phyloP scores from a whole-genome alignment of 2,329 filamentous ascomycete genomes.

The Aureobasidium pullulans region DNA sequence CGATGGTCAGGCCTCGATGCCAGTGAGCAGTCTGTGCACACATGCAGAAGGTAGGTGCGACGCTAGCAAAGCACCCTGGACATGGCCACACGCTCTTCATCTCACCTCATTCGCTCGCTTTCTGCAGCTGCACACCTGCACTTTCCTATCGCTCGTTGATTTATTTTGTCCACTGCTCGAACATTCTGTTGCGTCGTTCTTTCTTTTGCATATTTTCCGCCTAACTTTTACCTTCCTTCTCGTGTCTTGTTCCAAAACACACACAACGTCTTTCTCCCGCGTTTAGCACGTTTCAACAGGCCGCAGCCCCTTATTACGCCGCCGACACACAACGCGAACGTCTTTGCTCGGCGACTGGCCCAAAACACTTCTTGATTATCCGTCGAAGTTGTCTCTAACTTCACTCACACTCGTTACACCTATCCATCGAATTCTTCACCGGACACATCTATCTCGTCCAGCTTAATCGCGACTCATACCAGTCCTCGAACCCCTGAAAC shows the following conservation, averaged over 20 bases:
- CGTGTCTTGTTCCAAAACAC: constrained; percentile 9
- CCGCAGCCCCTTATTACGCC: constrained; percentile 10
- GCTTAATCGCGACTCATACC: background rate
- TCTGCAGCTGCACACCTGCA: constrained; percentile 4
- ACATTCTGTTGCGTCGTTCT: background rate
- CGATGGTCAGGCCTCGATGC: constrained; percentile 5
- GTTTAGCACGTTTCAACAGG: constrained; percentile 6
- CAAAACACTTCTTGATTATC: constrained; percentile 1
- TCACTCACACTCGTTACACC: constrained; percentile 7
- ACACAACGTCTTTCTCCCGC: constrained; percentile 7
- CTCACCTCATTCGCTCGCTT: constrained; percentile 5
- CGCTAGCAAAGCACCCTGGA: constrained; percentile 7
- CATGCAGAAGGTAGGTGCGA: constrained; percentile 2
- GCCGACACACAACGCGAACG: constrained; percentile 7
- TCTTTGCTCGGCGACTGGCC: background rate
- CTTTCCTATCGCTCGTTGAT: background rate
- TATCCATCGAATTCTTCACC: background rate
- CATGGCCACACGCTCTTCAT: background rate
- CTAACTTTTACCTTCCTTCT: background rate
- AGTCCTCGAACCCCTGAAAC: constrained; percentile 4
- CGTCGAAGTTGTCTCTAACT: constrained; percentile 1
- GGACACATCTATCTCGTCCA: background rate
- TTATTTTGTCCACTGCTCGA: constrained; percentile 3
- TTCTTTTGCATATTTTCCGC: background rate
- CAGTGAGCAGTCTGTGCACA: background rate